Percentiles rank a stretch among this genome's conserved stretches.
Conservation (phyloP, 345 rosid species). For the Camelina hispida region DNA sequence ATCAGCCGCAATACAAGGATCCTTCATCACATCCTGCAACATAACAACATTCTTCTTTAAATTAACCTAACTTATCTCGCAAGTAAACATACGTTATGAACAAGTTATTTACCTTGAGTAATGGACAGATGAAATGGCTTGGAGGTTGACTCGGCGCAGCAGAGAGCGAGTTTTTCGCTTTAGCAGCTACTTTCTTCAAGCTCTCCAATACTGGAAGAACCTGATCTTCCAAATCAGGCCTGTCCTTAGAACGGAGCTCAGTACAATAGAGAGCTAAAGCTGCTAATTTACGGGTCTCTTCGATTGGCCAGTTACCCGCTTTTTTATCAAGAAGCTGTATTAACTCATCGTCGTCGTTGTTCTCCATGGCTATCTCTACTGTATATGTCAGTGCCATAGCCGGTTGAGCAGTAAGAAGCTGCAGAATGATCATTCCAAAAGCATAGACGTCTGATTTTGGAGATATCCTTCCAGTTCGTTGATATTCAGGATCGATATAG, state of each 20-base stretch:
- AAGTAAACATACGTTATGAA: constrained; percentile 12
- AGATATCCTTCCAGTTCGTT: constrained; percentile 76
- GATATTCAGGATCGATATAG: constrained; percentile 94
- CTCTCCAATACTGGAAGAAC: constrained; percentile 74
- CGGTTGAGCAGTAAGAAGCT: constrained; percentile 77
- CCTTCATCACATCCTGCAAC: constrained; percentile 75
- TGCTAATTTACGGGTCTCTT: constrained; percentile 70
- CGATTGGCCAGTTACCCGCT: constrained; percentile 80
- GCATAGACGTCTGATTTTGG: constrained; percentile 85
- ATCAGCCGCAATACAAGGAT: constrained; percentile 88
- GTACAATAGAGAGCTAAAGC: constrained; percentile 67
- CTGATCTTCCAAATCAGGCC: constrained; percentile 55
- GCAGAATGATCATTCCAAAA: constrained; percentile 78
- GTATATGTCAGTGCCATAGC: constrained; percentile 69
- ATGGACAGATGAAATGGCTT: constrained; percentile 76
- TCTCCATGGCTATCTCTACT: constrained; percentile 68
- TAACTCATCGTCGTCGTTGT: constrained; percentile 46
- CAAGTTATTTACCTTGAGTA: constrained; percentile 63
- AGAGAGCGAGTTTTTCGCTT: constrained; percentile 42
- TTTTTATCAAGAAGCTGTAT: constrained; percentile 60
- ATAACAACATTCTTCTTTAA: background rate
- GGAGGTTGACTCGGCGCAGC: constrained; percentile 47
- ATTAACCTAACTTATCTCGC: background rate
- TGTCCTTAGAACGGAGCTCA: constrained; percentile 73
- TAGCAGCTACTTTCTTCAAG: constrained; percentile 59